Percentiles rank a stretch among this genome's conserved stretches.
Evolutionary conservation across 2,329 filamentous ascomycete genomes (phyloP).

Genomic region (Aspergillus fijiensis): DNA sequence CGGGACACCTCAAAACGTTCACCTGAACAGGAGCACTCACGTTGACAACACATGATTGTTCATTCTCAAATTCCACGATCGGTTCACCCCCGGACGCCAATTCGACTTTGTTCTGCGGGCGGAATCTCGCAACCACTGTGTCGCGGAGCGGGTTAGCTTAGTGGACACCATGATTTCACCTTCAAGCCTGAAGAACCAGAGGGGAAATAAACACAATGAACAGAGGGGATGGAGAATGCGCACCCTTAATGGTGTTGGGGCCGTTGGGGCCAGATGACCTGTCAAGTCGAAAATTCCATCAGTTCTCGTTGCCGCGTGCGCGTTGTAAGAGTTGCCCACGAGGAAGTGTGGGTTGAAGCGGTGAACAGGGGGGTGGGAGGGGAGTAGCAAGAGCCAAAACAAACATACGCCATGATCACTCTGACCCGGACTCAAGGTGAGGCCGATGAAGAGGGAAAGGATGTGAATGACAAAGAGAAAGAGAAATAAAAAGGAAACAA

Average conservation of each 20-base stretch:
- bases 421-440: conserved; percentile 16
- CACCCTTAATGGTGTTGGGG: conserved; percentile 57
- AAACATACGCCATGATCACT: conserved; percentile 51
- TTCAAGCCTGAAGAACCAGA: not conserved
- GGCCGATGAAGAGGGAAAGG: conserved; percentile 2
- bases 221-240: conserved; percentile 17
- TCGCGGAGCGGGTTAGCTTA: conserved; percentile 6
- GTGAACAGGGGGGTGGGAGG: not conserved
- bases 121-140: conserved; percentile 92
- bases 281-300: conserved; percentile 21
- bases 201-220: not conserved
- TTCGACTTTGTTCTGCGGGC: conserved; percentile 95
- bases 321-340: not conserved
- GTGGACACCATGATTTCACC: not conserved
- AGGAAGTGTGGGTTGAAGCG: conserved; percentile 4
- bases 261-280: conserved; percentile 32
- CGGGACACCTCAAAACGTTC: not conserved
- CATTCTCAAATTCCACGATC: conserved; percentile 83
- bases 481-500: conserved; percentile 24
- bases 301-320: conserved; percentile 6
- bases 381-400: not conserved
- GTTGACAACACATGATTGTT: conserved; percentile 83
- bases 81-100: conserved; percentile 85
- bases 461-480: conserved; percentile 13
- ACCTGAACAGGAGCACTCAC: conserved; percentile 52